phyloP scores from a whole-genome alignment of 2,329 filamentous ascomycete species.

The Plectosphaerella plurivora region DNA sequence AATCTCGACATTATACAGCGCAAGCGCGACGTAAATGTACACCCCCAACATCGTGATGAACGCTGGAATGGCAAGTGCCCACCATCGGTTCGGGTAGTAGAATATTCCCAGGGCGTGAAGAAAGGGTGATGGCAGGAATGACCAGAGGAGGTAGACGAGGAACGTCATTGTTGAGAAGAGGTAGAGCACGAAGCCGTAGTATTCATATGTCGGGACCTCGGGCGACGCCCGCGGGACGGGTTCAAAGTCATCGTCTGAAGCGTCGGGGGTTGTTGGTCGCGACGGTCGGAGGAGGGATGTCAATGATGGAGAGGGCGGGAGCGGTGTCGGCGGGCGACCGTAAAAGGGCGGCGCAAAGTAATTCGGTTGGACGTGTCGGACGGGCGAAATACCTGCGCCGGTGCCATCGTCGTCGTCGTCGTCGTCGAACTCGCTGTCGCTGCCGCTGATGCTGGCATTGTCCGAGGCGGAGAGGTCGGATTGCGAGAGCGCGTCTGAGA shows the following conservation, averaged over 20 bases:
- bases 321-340: conserved; percentile 88
- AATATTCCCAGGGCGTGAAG: conserved; percentile 89
- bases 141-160: conserved; percentile 70
- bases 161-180: conserved; percentile 82
- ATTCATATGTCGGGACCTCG: conserved; percentile 98
- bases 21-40: conserved; percentile 92
- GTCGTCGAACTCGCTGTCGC: conserved; percentile 1
- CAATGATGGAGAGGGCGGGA: conserved; percentile 87
- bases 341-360: conserved; percentile 84
- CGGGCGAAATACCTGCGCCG: conserved; percentile 26
- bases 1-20: conserved; percentile 84
- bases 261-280: conserved; percentile 89
- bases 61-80: conserved; percentile 86
- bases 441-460: conserved; percentile 1
- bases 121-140: conserved; percentile 86
- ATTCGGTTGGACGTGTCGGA: conserved; percentile 45
- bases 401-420: background rate
- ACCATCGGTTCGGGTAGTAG: conserved; percentile 98
- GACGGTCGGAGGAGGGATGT: conserved; percentile 88
- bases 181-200: conserved; percentile 98
- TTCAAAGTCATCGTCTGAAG: conserved; percentile 78
- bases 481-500: background rate
- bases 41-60: conserved; percentile 85
- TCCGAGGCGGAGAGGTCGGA: background rate
- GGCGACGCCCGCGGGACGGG: conserved; percentile 80